A percentile compares a stretch with the other conserved stretches of the same genome.
These are phyloP conservation scores for Martensiomyces pterosporus DNA, from an alignment of 192 early-diverging fungal species.

Conservation along the genomic window DNA sequence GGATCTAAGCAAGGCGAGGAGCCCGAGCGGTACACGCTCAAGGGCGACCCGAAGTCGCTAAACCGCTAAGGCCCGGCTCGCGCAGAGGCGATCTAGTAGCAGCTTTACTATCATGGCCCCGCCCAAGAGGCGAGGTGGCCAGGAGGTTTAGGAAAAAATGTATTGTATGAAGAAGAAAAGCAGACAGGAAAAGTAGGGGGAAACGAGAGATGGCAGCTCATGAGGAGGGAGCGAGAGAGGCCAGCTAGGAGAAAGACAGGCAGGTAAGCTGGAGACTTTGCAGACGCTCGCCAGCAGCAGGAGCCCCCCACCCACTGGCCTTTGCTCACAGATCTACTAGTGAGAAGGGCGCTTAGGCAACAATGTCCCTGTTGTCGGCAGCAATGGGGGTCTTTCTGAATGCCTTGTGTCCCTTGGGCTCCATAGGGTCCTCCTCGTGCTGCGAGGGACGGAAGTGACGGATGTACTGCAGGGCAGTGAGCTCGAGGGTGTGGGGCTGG, in stretches of 20 bases:
- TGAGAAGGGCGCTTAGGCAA: slow-evolving; percentile 14
- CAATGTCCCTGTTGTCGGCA: slow-evolving; percentile 45
- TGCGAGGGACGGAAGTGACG: slow-evolving; percentile 74
- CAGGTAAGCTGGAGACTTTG: neutral
- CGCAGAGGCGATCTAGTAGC: too few relatives aligned
- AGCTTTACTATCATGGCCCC: too few relatives aligned
- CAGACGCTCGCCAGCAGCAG: neutral
- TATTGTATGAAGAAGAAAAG: neutral
- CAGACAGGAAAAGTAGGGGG: slow-evolving; percentile 1
- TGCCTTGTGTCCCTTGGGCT: slow-evolving; percentile 48
- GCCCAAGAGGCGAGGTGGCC: too few relatives aligned
- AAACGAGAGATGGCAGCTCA: neutral
- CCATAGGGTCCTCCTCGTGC: slow-evolving; percentile 48
- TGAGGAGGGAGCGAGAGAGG: too few relatives aligned
- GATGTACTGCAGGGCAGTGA: slow-evolving; percentile 76
- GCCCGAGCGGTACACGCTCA: slow-evolving; percentile 41
- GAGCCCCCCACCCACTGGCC: too few relatives aligned
- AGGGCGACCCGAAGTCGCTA: slow-evolving; percentile 15
- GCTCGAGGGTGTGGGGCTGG: slow-evolving; percentile 74
- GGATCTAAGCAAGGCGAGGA: slow-evolving; percentile 39
- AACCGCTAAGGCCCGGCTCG: slow-evolving; percentile 21
- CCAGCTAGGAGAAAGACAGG: too few relatives aligned
- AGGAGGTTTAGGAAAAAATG: neutral
- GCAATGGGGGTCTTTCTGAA: slow-evolving; percentile 42
- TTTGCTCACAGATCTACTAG: too few relatives aligned